phyloP scores from a whole-genome alignment of 257 asterid genomes.

The Solanum bulbocastanum region DNA sequence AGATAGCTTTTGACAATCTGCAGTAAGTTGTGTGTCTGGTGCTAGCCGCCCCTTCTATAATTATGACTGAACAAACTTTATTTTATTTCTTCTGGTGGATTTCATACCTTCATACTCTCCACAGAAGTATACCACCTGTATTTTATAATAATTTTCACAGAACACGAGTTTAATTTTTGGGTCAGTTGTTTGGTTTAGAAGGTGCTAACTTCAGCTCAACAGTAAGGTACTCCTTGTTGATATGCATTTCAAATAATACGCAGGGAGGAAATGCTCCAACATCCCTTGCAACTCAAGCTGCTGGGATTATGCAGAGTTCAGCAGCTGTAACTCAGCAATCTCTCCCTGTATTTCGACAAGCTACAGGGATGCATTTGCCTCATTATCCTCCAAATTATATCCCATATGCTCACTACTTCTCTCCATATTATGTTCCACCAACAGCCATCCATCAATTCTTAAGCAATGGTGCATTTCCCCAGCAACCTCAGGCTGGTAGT shows the following conservation, averaged over 20 bases:
- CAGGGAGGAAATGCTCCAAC: slow-evolving; percentile 74
- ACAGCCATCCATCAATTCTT: slow-evolving; percentile 69
- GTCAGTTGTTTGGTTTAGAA: background rate
- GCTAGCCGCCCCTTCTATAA: background rate
- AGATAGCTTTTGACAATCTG: background rate
- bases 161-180: background rate
- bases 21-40: background rate
- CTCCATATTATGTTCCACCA: slow-evolving; percentile 72
- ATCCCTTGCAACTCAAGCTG: slow-evolving; percentile 62
- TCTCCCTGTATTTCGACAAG: slow-evolving; percentile 66
- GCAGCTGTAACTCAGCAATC: slow-evolving; percentile 55
- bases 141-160: background rate
- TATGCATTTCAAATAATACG: slow-evolving; percentile 33
- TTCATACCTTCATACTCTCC: background rate
- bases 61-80: background rate
- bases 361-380: slow-evolving; percentile 71
- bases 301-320: slow-evolving; percentile 70
- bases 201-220: background rate
- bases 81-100: background rate
- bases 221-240: background rate
- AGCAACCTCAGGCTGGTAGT: slow-evolving; percentile 72
- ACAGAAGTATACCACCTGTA: background rate
- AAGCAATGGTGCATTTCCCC: slow-evolving; percentile 66
- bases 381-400: slow-evolving; percentile 75
- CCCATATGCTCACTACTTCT: slow-evolving; percentile 69